Percentiles rank a stretch among this genome's conserved stretches.
phyloP scores from a whole-genome alignment of 805 yeast genomes.

The Torulaspora indica region DNA sequence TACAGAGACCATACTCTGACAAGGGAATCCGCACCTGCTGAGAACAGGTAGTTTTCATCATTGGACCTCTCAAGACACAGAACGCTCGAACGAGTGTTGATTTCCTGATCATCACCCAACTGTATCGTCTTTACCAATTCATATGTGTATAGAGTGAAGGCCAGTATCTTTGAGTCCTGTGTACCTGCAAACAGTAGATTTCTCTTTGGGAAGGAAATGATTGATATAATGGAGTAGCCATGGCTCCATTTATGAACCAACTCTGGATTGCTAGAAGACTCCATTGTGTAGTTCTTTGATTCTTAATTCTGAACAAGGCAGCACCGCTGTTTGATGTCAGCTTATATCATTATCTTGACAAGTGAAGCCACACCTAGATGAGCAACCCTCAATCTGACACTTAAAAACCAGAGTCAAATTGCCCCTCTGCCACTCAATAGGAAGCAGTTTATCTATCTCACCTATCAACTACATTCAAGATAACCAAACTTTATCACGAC shows the following conservation, averaged over 20 bases:
- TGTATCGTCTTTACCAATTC: conserved; percentile 43
- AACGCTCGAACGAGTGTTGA: conserved; percentile 42
- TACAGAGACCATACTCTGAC: conserved; percentile 78
- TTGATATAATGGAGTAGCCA: conserved; percentile 66
- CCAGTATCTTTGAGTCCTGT: conserved; percentile 73
- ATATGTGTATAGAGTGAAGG: conserved; percentile 63
- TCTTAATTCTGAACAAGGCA: no score
- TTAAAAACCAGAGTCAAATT: no score
- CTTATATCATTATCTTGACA: background rate
- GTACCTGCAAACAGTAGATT: conserved; percentile 80
- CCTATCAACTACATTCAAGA: no score
- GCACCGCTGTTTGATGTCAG: no score
- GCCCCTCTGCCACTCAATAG: no score
- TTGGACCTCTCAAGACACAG: conserved; percentile 56
- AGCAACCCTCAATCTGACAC: no score
- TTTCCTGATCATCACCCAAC: conserved; percentile 43
- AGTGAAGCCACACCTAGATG: background rate
- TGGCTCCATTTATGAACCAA: conserved; percentile 74
- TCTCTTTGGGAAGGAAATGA: conserved; percentile 54
- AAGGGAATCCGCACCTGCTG: conserved; percentile 87
- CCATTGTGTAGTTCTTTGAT: background rate
- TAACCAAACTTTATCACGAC: no score
- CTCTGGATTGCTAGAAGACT: conserved; percentile 16
- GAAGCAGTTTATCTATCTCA: no score
- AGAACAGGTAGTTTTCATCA: conserved; percentile 57